A percentile compares a stretch with the other conserved stretches of the same genome.
Evolutionary conservation across 768 basidiomycete species (phyloP).

Genomic region (Rhizopogon sp.): DNA sequence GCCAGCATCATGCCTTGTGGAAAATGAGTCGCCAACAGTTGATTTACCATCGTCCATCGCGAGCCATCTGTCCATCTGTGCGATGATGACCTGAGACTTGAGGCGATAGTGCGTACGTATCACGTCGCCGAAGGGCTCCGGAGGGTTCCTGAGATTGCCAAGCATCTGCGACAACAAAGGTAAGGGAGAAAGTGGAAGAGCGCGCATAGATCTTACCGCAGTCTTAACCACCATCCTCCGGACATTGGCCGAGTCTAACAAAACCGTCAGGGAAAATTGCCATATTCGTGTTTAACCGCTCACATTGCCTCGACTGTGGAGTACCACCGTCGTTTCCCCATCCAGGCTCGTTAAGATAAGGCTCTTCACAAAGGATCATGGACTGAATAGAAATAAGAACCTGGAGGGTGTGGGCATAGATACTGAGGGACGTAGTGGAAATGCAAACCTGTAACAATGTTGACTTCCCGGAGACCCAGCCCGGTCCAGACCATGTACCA

Average conservation of each 20-base stretch:
- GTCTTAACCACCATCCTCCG: slow-evolving; percentile 89
- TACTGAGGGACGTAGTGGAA: neutral
- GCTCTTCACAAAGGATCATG: slow-evolving; percentile 92
- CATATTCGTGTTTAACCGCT: slow-evolving; percentile 18
- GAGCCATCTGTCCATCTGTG: slow-evolving; percentile 81
- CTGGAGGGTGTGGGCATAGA: slow-evolving; percentile 21
- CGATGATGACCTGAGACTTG: slow-evolving; percentile 64
- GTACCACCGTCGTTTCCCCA: slow-evolving; percentile 74
- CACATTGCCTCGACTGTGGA: slow-evolving; percentile 73
- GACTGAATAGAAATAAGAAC: slow-evolving; percentile 93
- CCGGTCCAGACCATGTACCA: slow-evolving; percentile 91
- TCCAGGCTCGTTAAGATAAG: slow-evolving; percentile 90
- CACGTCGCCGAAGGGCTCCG: slow-evolving; percentile 82
- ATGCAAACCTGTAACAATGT: slow-evolving; percentile 74
- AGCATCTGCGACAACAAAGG: slow-evolving; percentile 56
- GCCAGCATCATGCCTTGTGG: slow-evolving; percentile 31
- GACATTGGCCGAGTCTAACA: slow-evolving; percentile 82
- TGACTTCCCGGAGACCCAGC: slow-evolving; percentile 88
- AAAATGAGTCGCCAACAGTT: slow-evolving; percentile 52
- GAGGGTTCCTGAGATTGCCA: slow-evolving; percentile 73
- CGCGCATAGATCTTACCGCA: slow-evolving; percentile 47
- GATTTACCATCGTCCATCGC: slow-evolving; percentile 65
- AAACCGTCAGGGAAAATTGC: slow-evolving; percentile 8
- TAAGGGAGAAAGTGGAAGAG: neutral
- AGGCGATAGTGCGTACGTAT: slow-evolving; percentile 89